Evolutionary conservation across 768 basidiomycete species (phyloP), one percentile per base, ranked within the genome.

Genomic region (Dacryopinax primogenitus): DNA sequence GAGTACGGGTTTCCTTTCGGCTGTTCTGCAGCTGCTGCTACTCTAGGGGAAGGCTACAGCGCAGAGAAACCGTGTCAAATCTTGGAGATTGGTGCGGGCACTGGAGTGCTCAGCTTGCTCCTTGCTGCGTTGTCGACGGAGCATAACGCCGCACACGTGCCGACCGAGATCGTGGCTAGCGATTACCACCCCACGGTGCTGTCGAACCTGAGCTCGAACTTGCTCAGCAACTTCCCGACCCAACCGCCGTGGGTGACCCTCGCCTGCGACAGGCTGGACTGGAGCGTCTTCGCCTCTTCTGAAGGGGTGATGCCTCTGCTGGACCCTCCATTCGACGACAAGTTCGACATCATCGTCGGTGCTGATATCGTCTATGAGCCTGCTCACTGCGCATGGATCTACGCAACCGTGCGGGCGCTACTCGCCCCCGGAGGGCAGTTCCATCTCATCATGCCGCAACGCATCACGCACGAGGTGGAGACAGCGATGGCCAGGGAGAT

Each of bases 1-100:
- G 51, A 66, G 67, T 30, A 80, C 67, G 76, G 76, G 13, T 68
- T 81, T 62, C 69, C 44, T 33, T 51, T 63, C 32, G 26, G 36
- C 36, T 71, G 84, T 2, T 32, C 18, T 6, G n/a, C 34, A 12
- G 26, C n/a, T 13, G 33, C 47, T 13, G 12, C 36, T 23, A 35
- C 21, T 7, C 44, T 23, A 26, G 68, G 3, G 68, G 61, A 70
- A 18, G 64, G 39, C 28, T 21, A 39, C 21, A 35, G 33, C 63
- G 28, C 30, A 12, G 63, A 39, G 62, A 67, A 65, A 62, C 13
- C 67, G 12, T 63, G 82, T 1, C 76, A 83, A 1, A 70, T 92
- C 13, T 79, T 92, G 44, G 89, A 93, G 73, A 80, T 93, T n/a
- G 90, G 90, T 3, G 87, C 88, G 0, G 90, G 90, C 1, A 92